Evolutionary conservation across 805 yeast species (phyloP).

Genomic region (Saccharomycopsis schoenii): DNA sequence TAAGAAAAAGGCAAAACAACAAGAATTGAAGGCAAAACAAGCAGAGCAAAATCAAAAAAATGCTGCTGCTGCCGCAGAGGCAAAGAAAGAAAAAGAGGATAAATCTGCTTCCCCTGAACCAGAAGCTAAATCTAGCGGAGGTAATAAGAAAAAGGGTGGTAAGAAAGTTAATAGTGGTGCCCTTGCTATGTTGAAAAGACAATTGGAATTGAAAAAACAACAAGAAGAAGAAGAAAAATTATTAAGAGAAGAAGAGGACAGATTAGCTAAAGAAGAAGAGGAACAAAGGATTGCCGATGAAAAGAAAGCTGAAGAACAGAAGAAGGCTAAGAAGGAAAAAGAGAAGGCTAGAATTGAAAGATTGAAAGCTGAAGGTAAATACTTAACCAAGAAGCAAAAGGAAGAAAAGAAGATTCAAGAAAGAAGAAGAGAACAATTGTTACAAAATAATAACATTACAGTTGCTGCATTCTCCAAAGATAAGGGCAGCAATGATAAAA

Average conservation of each 20-base stretch:
- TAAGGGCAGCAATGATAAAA: slow-evolving; percentile 30
- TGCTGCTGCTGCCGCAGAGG: slow-evolving; percentile 26
- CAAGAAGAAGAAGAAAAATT: slow-evolving; percentile 74
- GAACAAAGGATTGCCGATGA: slow-evolving; percentile 36
- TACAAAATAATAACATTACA: slow-evolving; percentile 60
- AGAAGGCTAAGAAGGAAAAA: slow-evolving; percentile 68
- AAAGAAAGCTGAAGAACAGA: slow-evolving; percentile 45
- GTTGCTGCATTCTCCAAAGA: slow-evolving; percentile 50
- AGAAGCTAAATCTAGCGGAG: slow-evolving; percentile 29
- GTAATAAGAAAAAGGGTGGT: slow-evolving; percentile 34
- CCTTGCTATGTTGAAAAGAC: slow-evolving; percentile 82
- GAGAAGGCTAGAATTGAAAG: slow-evolving; percentile 83
- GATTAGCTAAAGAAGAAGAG: slow-evolving; percentile 37
- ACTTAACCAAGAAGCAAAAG: slow-evolving; percentile 87
- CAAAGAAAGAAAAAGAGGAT: slow-evolving; percentile 27
- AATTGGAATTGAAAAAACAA: slow-evolving; percentile 80
- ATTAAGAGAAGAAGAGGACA: slow-evolving; percentile 66
- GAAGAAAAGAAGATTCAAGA: slow-evolving; percentile 82
- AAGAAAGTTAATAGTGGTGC: slow-evolving; percentile 84
- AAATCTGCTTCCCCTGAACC: slow-evolving; percentile 29
- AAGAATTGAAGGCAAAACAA: slow-evolving; percentile 48
- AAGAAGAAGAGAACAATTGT: slow-evolving; percentile 77
- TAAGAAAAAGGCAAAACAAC: slow-evolving; percentile 67
- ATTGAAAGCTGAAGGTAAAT: slow-evolving; percentile 92
- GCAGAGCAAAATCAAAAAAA: slow-evolving; percentile 29